phyloP scores from a whole-genome alignment of 371 early-diverging fungal genomes.

The Apophysomyces variabilis region DNA sequence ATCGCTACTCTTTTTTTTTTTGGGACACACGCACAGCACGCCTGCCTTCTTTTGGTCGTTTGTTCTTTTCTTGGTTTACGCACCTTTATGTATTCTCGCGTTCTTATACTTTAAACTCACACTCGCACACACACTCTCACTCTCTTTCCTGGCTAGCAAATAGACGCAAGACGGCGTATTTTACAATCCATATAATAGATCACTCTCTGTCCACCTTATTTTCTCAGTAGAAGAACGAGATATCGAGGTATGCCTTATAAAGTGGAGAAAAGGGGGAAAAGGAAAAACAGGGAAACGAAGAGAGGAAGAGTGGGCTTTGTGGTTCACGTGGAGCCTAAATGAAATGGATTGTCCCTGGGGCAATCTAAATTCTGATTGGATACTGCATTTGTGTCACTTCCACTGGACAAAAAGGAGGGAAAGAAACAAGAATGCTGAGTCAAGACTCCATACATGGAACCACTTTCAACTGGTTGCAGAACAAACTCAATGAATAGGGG shows the following conservation, averaged over 20 bases:
- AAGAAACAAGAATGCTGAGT: too few species aligned
- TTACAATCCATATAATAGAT: not conserved
- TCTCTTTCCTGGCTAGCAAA: not conserved
- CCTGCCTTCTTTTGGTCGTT: not conserved
- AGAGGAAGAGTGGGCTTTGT: not conserved
- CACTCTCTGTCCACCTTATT: not conserved
- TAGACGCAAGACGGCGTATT: not conserved
- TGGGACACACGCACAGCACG: not conserved
- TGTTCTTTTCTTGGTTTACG: not conserved
- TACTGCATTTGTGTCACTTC: too few species aligned
- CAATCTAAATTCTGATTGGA: too few species aligned
- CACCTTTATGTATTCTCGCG: not conserved
- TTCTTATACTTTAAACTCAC: not conserved
- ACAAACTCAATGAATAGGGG: too few species aligned
- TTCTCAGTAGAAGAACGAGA: not conserved
- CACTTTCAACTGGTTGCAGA: too few species aligned
- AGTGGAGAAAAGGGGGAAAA: not conserved
- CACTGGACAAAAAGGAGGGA: too few species aligned
- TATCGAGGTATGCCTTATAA: not conserved
- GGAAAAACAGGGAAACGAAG: not conserved
- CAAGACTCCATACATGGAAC: too few species aligned
- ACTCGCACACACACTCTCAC: not conserved
- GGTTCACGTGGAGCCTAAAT: slow-evolving; percentile 8
- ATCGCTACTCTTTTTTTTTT: slow-evolving; percentile 5
- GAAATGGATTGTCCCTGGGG: not conserved